phyloP scores from a whole-genome alignment of 176 grass and related monocot species.

The Eremochloa ophiuroides region DNA sequence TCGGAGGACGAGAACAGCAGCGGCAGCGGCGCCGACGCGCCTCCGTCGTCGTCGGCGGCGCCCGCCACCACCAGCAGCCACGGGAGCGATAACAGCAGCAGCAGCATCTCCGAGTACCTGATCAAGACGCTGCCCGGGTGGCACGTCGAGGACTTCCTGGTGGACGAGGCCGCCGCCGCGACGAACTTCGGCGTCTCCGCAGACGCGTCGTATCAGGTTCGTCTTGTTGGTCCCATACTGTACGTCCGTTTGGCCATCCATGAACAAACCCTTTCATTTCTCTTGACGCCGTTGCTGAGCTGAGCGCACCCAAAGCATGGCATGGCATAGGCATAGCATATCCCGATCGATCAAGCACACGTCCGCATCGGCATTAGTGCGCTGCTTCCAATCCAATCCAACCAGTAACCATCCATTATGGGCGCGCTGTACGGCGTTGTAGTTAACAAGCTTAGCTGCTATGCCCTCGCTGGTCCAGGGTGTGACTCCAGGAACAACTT shows the following conservation, averaged over 20 bases:
- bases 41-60: neutral
- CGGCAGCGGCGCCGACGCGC: slow-evolving; percentile 5
- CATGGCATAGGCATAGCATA: neutral
- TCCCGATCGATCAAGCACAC: neutral
- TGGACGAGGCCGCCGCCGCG: slow-evolving; percentile 34
- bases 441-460: neutral
- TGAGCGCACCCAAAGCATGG: neutral
- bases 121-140: slow-evolving; percentile 90
- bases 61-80: slow-evolving; percentile 11
- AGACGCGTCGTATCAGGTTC: slow-evolving; percentile 49
- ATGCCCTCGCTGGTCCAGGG: slow-evolving; percentile 24
- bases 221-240: neutral
- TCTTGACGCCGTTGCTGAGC: neutral
- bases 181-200: slow-evolving; percentile 8
- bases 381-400: slow-evolving; percentile 4
- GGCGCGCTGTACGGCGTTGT: slow-evolving; percentile 15
- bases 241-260: neutral
- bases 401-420: slow-evolving; percentile 21
- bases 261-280: no score
- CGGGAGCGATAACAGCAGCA: slow-evolving; percentile 37
- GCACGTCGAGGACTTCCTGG: slow-evolving; percentile 85
- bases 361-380: slow-evolving; percentile 37
- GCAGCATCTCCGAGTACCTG: slow-evolving; percentile 96
- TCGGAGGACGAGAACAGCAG: slow-evolving; percentile 32
- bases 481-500: neutral